Evolutionary conservation across 108 stramenopile species (phyloP).

Genomic region (Schizochytrium sp.): DNA sequence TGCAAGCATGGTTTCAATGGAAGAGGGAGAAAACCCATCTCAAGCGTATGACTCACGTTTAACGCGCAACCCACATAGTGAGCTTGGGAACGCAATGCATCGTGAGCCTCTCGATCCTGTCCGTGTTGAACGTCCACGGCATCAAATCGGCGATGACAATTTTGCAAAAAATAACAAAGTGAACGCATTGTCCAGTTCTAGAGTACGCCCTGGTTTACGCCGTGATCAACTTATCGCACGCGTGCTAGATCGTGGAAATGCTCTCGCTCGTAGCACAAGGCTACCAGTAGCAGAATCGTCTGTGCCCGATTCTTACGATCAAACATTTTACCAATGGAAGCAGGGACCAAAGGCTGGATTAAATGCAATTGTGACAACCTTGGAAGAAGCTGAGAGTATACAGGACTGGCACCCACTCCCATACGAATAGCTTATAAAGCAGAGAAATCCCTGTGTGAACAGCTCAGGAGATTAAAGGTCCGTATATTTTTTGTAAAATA

Average conservation of each 20-base stretch:
- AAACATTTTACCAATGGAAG: neutral
- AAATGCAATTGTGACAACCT: conserved; percentile 8
- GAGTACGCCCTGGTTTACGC: neutral
- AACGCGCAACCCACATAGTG: neutral
- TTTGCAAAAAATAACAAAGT: too few relatives aligned
- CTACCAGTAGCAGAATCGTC: neutral
- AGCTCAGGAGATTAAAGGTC: too few relatives aligned
- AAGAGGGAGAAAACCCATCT: neutral
- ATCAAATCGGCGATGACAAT: too few relatives aligned
- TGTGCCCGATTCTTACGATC: neutral
- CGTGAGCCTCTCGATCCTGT: neutral
- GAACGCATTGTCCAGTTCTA: too few relatives aligned
- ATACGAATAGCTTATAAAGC: neutral
- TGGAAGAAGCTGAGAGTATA: conserved; percentile 1
- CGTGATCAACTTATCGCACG: conserved; percentile 2
- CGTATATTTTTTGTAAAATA: too few relatives aligned
- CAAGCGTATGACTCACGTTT: neutral
- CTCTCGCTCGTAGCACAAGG: neutral
- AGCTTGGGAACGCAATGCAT: neutral
- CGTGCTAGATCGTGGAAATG: neutral
- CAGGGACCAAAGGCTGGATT: neutral
- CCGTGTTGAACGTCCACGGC: neutral
- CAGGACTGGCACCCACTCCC: conserved; percentile 14
- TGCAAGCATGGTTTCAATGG: neutral
- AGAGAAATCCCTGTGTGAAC: too few relatives aligned